Percentiles rank a stretch among this genome's conserved stretches.
Conservation (phyloP, 768 basidiomycete species). For the Rhizopogon salebrosus region DNA sequence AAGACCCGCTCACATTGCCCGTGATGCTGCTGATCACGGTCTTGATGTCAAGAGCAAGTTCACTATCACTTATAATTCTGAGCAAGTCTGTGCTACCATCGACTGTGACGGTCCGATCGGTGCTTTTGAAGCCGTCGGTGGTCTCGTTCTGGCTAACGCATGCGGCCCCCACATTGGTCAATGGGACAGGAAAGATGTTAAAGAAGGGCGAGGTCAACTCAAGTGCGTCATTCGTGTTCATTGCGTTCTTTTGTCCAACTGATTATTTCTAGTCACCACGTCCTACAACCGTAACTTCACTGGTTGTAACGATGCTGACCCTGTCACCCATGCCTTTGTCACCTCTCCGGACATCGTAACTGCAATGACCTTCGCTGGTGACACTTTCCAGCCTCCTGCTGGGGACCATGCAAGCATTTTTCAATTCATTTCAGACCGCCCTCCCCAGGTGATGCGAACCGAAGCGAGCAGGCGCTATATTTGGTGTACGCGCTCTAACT, state of each 20-base stretch:
- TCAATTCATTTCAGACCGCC: no score
- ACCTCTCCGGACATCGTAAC: constrained; percentile 94
- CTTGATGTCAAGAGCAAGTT: constrained; percentile 88
- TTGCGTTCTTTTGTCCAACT: background rate
- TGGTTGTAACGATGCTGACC: constrained; percentile 99
- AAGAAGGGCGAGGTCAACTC: constrained; percentile 97
- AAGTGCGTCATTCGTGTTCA: constrained; percentile 48
- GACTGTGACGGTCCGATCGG: constrained; percentile 92
- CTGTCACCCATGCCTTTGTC: constrained; percentile 95
- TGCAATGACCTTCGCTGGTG: constrained; percentile 92
- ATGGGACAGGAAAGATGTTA: constrained; percentile 96
- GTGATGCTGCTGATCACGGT: constrained; percentile 84
- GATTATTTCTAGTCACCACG: constrained; percentile 70
- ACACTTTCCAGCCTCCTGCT: constrained; percentile 95
- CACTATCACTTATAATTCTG: constrained; percentile 97
- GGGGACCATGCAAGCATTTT: constrained; percentile 75
- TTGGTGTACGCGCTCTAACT: constrained; percentile 24
- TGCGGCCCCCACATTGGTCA: constrained; percentile 99
- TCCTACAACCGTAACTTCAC: constrained; percentile 99
- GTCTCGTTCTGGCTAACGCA: constrained; percentile 93
- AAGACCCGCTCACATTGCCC: constrained; percentile 91
- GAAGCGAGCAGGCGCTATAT: no score
- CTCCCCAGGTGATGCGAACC: no score
- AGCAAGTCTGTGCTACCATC: constrained; percentile 97
- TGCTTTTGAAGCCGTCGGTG: constrained; percentile 83